phyloP scores from a whole-genome alignment of 208 protist genomes.

The Trypanosoma scelopori region DNA sequence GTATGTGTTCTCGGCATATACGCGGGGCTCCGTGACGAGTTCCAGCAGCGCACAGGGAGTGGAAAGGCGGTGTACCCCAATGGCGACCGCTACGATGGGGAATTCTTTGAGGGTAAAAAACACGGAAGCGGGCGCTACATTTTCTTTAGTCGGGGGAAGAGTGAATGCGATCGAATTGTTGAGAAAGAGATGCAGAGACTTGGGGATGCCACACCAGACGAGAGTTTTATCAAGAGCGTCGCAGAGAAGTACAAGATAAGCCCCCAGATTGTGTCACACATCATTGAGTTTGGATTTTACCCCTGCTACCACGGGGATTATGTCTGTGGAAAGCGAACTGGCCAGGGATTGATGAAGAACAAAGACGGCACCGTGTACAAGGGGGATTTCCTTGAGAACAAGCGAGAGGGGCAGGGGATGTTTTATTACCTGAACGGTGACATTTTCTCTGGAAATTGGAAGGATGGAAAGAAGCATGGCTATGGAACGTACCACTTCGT shows the following conservation, averaged over 20 bases:
- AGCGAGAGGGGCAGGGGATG: constrained; percentile 86
- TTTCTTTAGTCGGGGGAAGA: constrained; percentile 71
- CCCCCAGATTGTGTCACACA: constrained; percentile 55
- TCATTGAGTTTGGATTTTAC: constrained; percentile 68
- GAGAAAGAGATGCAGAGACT: constrained; percentile 55
- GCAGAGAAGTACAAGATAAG: constrained; percentile 64
- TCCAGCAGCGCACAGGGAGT: constrained; percentile 84
- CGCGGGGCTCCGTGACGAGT: constrained; percentile 86
- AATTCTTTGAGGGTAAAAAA: constrained; percentile 90
- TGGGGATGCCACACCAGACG: constrained; percentile 21
- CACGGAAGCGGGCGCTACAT: constrained; percentile 82
- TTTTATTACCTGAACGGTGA: constrained; percentile 93
- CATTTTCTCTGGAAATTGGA: constrained; percentile 89
- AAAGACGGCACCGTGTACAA: constrained; percentile 90
- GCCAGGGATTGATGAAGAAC: constrained; percentile 88
- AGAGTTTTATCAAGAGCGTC: constrained; percentile 35
- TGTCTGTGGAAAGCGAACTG: constrained; percentile 71
- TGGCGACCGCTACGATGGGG: constrained; percentile 86
- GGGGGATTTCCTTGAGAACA: constrained; percentile 90
- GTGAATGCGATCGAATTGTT: constrained; percentile 79
- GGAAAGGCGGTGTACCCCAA: constrained; percentile 84
- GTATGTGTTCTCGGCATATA: constrained; percentile 85
- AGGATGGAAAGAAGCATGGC: constrained; percentile 72
- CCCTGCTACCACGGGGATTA: constrained; percentile 90
- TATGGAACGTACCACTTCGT: constrained; percentile 91